Evolutionary conservation across 2,329 filamentous ascomycete species (phyloP).

Genomic region (Fusarium buxicola): DNA sequence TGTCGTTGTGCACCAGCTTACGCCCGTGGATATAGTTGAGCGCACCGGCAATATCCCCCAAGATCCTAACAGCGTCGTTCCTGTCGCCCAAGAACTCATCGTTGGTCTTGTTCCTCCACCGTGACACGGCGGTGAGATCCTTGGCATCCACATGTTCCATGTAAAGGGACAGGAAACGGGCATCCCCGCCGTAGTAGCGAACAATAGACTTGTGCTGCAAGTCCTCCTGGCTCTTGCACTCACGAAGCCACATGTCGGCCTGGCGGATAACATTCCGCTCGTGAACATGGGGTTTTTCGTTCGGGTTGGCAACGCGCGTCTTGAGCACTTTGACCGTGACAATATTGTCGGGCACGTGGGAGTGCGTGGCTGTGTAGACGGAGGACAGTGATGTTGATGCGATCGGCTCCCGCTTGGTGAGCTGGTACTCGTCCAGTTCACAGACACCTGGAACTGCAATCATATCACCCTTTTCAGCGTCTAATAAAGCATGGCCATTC

Average conservation of each 20-base stretch:
- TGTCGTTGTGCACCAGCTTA: conserved; percentile 69
- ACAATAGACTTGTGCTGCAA: conserved; percentile 69
- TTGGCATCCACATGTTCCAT: conserved; percentile 71
- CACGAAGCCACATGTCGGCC: conserved; percentile 70
- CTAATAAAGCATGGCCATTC: conserved; percentile 63
- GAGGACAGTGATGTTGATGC: conserved; percentile 65
- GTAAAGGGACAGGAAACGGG: conserved; percentile 68
- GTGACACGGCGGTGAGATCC: conserved; percentile 61
- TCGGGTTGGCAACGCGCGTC: conserved; percentile 57
- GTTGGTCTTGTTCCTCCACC: conserved; percentile 61
- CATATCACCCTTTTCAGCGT: conserved; percentile 62
- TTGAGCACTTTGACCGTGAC: conserved; percentile 72
- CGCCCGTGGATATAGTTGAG: conserved; percentile 67
- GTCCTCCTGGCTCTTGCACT: conserved; percentile 66
- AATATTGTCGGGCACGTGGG: conserved; percentile 63
- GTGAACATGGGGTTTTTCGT: conserved; percentile 60
- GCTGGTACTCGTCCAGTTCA: conserved; percentile 64
- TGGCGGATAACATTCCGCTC: conserved; percentile 69
- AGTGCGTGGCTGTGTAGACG: conserved; percentile 67
- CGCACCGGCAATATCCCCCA: conserved; percentile 65
- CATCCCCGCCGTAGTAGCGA: conserved; percentile 68
- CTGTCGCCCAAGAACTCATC: conserved; percentile 64
- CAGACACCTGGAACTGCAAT: conserved; percentile 61
- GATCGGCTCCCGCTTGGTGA: conserved; percentile 68
- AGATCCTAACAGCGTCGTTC: conserved; percentile 63